Evolutionary conservation across 305 asterid species (phyloP), one percentile per base, ranked within the genome.

Genomic region (Fraxinus sp.): DNA sequence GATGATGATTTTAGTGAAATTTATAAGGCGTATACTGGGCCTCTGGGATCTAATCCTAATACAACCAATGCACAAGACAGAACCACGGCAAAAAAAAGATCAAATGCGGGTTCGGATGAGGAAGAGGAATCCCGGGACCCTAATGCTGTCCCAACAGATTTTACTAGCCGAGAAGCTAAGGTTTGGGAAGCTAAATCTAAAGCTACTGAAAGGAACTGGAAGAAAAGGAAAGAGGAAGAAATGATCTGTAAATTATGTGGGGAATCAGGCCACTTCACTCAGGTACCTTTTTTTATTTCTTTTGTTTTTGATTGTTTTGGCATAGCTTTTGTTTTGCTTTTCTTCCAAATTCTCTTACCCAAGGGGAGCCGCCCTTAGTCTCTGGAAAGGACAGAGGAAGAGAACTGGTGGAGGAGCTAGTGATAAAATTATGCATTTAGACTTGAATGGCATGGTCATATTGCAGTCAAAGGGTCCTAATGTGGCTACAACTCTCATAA

Each of bases 111-210:
- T 66, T 92, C 97, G 8, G 99, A 96, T 76, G 98, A 94, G 86
- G 99, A 96, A 82, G 94, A 90, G 83, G 95, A 90, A 82, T 73
- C 86, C 39, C 94, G 87, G 46, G 99, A 96, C 79, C 98, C 98
- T 46, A 92, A 94, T 92, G 99, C 98, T 78, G 98, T 96, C 64
- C 99, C 99, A 5, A 96, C 99, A 16, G 98, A 94, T 92, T 96
- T 96, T 87, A 96, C 99, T 78, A 96, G 99, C 87, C 90, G 99
- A 78, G 99, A 96, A 88, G 99, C 99, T 81, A 96, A 94, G 89
- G 94, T 96, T 78, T 96, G 99, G 99, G 99, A 93, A 86, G 99
- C 99, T 80, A 96, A 96, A 90, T 94, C 98, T 41, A 96, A 96
- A 90, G 99, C 99, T 83, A 96, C 98, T 16, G 98, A 96, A 87